Evolutionary conservation across 1,284 basidiomycete species (phyloP), one percentile per base, ranked within the genome.

Genomic region (Entoloma clypeatum): DNA sequence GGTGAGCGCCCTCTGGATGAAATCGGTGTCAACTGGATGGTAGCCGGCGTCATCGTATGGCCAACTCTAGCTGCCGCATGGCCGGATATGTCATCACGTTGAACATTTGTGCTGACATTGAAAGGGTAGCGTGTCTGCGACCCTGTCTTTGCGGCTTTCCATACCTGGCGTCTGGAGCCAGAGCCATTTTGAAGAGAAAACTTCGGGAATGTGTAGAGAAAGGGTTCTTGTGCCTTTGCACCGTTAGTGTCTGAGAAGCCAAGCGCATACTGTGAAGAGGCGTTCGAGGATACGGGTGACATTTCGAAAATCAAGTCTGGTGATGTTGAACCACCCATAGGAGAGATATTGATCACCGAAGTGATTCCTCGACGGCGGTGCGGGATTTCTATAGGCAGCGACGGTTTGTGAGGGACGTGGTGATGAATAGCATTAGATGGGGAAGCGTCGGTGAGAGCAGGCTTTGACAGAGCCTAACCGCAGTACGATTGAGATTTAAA

Each of bases 231-330:
- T 36, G 53, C 43, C 36, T 32, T 33, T 37, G 43, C 34, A 39
- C 51, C 48, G 45, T 48, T 41, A 21, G 55, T 34, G 19, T 45
- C 37, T 37, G 53, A 44, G 32, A 45, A 45, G 32, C 45, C 32
- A 19, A 44, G 27, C 28, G 50, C 29, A 38, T 48, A 57, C 42
- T 49, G 29, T 38, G 55, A 44, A 22, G 57, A 39, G 11, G 51
- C 54, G n/a, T 54, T 50, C 14, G 62, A 50, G 7, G 61, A 60
- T 7, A 63, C 41, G 23, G 65, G 65, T 25, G 67, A 69, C 67
- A 70, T 69, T 33, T 68, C 67, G 44, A 70, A 70, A 18, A 70
- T 56, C 40, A 68, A 58, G 24, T 70, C 68, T 32, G 67, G 64
- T 21, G 65, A 69, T 27, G 46, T 49, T 35, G 59, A 50, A 24